Base-by-base conservation (phyloP, 73 alveolate genomes). In the Paramecium sexaurelia region DNA sequence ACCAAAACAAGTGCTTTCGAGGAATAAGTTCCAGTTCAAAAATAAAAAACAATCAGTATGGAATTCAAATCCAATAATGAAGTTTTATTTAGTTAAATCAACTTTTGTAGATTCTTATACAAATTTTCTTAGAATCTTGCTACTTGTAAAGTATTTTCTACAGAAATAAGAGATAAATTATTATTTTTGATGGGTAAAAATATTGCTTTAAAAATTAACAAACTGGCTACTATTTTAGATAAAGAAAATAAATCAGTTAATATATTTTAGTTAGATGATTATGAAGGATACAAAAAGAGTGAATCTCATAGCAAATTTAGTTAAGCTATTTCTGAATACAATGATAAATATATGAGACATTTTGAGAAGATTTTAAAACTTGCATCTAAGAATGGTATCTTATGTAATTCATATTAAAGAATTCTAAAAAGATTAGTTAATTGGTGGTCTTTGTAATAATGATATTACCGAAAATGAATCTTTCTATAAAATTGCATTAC, bases 301-400 rank as follows among this genome's bases (percentile, higher is more conserved):
- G 90, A 78, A 78, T 78, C 90, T 41, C 71, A 78, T 78, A 40
- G 35, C 15, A 78, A 78, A 45, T 78, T 78, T 78, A 78, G 90
- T 78, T 78, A 78, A 78, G 90, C 90, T 41, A 78, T 78, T 9
- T 24, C 40, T 8, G 90, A 78, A 78, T 78, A 78, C 11, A 29
- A 78, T 78, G 90, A 78, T 20, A 78, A 78, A 33, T 78, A 78
- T 43, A 41, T 78, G 73, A 37, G 90, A 24, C 90, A 78, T 78
- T 78, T 39, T 24, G 90, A 78, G 32, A 78, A 78, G 35, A 78
- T 78, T 15, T 22, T 78, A 22, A 78, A 78, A 40, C 55, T 78
- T 19, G 35, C 90, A 78, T 78, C 43, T 7, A 78, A 78, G 27
- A 78, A 78, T 78, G 90, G 90, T 78, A 78, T 27, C 6, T 32